Percentiles rank a stretch among this genome's conserved stretches.
phyloP scores from a whole-genome alignment of 768 basidiomycete species.

The Mycena vulgaris region DNA sequence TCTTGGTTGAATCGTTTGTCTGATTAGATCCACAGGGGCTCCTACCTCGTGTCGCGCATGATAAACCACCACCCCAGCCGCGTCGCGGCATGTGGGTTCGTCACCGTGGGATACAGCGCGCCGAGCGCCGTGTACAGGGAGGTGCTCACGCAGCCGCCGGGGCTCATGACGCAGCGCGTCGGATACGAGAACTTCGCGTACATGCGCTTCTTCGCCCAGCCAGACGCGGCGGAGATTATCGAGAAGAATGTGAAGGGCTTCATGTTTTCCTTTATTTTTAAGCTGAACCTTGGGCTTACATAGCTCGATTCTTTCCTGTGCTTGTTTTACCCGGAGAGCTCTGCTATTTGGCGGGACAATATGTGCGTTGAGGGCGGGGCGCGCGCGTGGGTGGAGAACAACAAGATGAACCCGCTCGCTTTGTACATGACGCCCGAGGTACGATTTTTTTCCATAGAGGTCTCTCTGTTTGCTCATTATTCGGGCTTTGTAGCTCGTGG shows the following conservation, averaged over 20 bases:
- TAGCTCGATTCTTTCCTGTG: conserved; percentile 59
- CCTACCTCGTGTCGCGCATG: conserved; percentile 51
- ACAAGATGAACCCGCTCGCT: conserved; percentile 45
- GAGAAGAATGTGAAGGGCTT: conserved; percentile 53
- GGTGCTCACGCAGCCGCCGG: background rate
- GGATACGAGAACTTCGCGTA: conserved; percentile 21
- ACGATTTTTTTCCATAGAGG: background rate
- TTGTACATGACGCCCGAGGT: conserved; percentile 53
- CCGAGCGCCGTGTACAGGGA: conserved; percentile 10
- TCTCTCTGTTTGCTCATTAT: too few relatives aligned
- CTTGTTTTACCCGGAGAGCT: conserved; percentile 50
- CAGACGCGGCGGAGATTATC: conserved; percentile 52
- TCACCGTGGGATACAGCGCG: conserved; percentile 53
- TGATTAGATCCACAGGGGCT: conserved; percentile 52
- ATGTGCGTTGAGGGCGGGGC: conserved; percentile 55
- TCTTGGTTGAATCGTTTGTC: background rate
- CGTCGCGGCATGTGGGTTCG: conserved; percentile 57
- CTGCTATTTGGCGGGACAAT: conserved; percentile 52
- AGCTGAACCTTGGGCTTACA: background rate
- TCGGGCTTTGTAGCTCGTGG: too few relatives aligned
- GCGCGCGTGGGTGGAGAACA: conserved; percentile 51
- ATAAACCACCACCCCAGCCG: conserved; percentile 55
- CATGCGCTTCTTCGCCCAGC: conserved; percentile 35
- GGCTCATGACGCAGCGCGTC: too few relatives aligned
- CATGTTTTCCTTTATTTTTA: background rate